Percentiles rank a stretch among this genome's conserved stretches.
Conservation (phyloP, 495 filamentous ascomycete genomes). For the Copromyces sp. region DNA sequence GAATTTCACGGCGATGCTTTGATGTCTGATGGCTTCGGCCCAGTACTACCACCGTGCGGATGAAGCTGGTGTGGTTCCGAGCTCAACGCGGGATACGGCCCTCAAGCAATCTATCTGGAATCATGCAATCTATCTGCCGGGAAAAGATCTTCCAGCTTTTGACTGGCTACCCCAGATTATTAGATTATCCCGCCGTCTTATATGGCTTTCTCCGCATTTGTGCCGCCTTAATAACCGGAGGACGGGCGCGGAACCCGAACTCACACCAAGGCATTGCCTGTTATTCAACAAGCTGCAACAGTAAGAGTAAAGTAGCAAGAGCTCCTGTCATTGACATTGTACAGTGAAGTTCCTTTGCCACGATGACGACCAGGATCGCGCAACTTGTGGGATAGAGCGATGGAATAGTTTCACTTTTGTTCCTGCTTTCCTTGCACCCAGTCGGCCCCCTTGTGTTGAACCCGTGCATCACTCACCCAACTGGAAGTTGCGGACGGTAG, state of each 20-base stretch:
- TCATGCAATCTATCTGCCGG: neutral
- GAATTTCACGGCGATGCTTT: neutral
- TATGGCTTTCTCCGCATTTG: neutral
- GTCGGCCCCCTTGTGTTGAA: neutral
- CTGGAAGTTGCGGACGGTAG: neutral
- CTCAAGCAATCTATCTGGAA: neutral
- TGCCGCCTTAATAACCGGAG: neutral
- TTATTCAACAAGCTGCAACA: neutral
- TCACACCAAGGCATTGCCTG: no score
- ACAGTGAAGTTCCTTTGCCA: neutral
- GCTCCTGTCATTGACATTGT: neutral
- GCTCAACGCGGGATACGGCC: neutral
- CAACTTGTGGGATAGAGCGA: neutral
- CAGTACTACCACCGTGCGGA: neutral
- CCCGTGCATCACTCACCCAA: neutral
- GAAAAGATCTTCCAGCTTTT: neutral
- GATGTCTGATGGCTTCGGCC: neutral
- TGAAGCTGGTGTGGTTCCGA: fast-evolving
- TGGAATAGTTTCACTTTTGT: neutral
- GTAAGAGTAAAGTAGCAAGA: neutral
- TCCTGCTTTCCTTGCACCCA: neutral
- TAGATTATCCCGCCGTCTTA: no score
- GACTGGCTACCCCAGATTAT: neutral
- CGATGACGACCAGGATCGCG: neutral
- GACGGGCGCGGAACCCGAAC: neutral